These are phyloP conservation scores for Ophiosphaerella herpotricha DNA, from an alignment of 2,329 filamentous ascomycete species.

Conservation along the genomic window DNA sequence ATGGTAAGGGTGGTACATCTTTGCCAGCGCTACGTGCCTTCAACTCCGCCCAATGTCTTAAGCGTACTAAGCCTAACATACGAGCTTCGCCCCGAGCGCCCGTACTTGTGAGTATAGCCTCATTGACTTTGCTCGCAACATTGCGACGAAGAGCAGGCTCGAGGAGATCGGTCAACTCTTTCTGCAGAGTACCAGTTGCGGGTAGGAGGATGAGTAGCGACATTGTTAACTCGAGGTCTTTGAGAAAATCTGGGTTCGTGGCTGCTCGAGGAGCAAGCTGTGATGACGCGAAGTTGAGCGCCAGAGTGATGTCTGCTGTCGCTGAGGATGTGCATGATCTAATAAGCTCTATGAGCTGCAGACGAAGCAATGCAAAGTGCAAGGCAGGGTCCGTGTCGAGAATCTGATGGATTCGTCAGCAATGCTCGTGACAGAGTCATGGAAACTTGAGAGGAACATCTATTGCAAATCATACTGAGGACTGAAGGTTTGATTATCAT, in stretches of 20 bases:
- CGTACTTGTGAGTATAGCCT: slow-evolving; percentile 78
- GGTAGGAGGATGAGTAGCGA: slow-evolving; percentile 84
- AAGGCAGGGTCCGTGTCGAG: slow-evolving; percentile 80
- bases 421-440: slow-evolving; percentile 9
- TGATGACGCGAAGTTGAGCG: slow-evolving; percentile 83
- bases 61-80: slow-evolving; percentile 77
- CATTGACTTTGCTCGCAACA: slow-evolving; percentile 88
- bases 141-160: slow-evolving; percentile 78
- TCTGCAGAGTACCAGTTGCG: slow-evolving; percentile 69
- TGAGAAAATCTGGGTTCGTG: slow-evolving; percentile 77
- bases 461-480: slow-evolving; percentile 73
- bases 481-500: slow-evolving; percentile 87
- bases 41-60: slow-evolving; percentile 84
- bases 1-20: slow-evolving; percentile 48
- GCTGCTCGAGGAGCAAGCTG: slow-evolving; percentile 87
- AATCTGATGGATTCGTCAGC: slow-evolving; percentile 63
- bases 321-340: slow-evolving; percentile 69
- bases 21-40: slow-evolving; percentile 55
- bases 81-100: slow-evolving; percentile 77
- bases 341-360: slow-evolving; percentile 94
- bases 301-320: slow-evolving; percentile 75
- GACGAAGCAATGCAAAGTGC: slow-evolving; percentile 85
- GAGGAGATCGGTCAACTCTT: slow-evolving; percentile 75
- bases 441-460: slow-evolving; percentile 6
- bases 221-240: slow-evolving; percentile 91